A percentile compares a stretch with the other conserved stretches of the same genome.
Evolutionary conservation across 345 rosid species (phyloP).

Genomic region (Gossypium mustelinum): DNA sequence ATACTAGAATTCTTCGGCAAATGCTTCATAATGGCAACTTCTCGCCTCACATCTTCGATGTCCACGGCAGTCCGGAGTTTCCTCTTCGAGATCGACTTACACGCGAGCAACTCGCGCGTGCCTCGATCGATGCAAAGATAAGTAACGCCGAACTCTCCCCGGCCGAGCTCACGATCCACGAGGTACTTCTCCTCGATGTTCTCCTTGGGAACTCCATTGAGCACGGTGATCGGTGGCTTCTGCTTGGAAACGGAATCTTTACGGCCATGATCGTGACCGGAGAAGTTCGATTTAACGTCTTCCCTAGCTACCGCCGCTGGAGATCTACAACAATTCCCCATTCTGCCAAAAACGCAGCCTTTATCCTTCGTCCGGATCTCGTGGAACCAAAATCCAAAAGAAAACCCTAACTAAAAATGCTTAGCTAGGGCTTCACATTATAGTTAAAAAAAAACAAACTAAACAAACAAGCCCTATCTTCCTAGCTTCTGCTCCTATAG

Average conservation of each 20-base stretch:
- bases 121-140: conserved; percentile 86
- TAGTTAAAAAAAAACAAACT: not conserved
- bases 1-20: conserved; percentile 84
- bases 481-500: conserved; percentile 18
- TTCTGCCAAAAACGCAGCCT: conserved; percentile 22
- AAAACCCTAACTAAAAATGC: conserved; percentile 21
- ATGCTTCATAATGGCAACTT: conserved; percentile 97
- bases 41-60: conserved; percentile 87
- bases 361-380: conserved; percentile 25
- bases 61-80: conserved; percentile 91
- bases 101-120: conserved; percentile 77
- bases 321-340: conserved; percentile 99
- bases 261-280: conserved; percentile 65
- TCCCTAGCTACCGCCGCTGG: conserved; percentile 97
- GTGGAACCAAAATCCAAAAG: not conserved
- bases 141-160: conserved; percentile 99
- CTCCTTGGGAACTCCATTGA: conserved; percentile 74
- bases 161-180: conserved; percentile 93
- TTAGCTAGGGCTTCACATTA: conserved; percentile 50
- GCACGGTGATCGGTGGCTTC: conserved; percentile 72
- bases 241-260: conserved; percentile 49
- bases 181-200: conserved; percentile 83
- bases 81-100: conserved; percentile 96
- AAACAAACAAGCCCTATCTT: conserved; percentile 17
- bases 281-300: conserved; percentile 81